Base-by-base conservation (phyloP, 2,329 filamentous ascomycete species). In the Stagonosporopsis chrysanthemi region DNA sequence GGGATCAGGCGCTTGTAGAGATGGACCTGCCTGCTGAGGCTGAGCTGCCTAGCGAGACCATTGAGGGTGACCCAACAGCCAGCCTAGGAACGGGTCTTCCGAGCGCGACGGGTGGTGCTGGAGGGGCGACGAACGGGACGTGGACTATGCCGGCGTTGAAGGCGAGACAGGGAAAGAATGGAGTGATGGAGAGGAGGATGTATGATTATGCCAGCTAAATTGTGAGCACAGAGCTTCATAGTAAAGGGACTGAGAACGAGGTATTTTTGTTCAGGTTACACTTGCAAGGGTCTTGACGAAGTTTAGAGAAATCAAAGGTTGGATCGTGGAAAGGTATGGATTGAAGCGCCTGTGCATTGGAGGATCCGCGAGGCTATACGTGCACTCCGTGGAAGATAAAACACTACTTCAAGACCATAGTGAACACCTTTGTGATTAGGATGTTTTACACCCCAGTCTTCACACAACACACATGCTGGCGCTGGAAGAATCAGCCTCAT, bases 41-140 rank as follows among this genome's bases (percentile, higher is more conserved):
- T 33, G 31, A 33, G 14, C 24, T 41, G 29, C 53, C 53, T 1
- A 52, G 26, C 36, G 47, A 43, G 36, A 46, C 42, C 2, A 22
- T 58, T 6, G 44, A 49, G n/a, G 45, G 19, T 8, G 56, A 54
- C 40, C 46, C 56, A 8, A 59, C 46, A 1, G 56, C 46, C 8
- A 59, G 56, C 23, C 6, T 47, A 33, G 56, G 56, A 3, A 59
- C 41, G 2, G 56, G 52, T 12, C 22, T 59, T 31, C 52, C 56
- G 15, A 52, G 47, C 31, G 49, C 52, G 11, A 56, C 56, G 11
- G 56, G 52, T 40, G 48, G 54, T 19, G 31, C 33, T 15, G 54
- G 54, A 6, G 43, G 38, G 12, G 36, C 24, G 7, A 28, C 19
- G 24, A 59, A 59, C 15, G 56, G 56, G 3, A 59, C 56, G 6